Percentiles rank a stretch among this genome's conserved stretches.
Conservation (phyloP, 1,139 yeast genomes). For the Blastobotrys buckinghamii region DNA sequence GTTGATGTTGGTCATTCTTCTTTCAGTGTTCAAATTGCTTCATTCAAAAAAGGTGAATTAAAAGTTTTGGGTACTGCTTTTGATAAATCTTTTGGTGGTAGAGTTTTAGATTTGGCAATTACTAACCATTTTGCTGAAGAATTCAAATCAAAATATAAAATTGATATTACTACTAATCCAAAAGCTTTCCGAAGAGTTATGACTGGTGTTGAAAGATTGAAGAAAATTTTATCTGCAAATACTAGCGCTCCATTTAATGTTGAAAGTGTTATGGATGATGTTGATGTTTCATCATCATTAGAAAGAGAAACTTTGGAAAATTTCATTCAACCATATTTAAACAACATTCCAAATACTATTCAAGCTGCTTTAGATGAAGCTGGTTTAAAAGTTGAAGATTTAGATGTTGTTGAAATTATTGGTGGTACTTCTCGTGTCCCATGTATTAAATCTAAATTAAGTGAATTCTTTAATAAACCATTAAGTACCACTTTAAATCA, state of each 20-base stretch:
- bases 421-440: slow-evolving; percentile 99
- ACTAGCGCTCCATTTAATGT: slow-evolving; percentile 89
- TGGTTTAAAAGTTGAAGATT: slow-evolving; percentile 60
- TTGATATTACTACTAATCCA: slow-evolving; percentile 83
- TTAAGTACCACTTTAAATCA: slow-evolving; percentile 95
- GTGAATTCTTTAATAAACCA: slow-evolving; percentile 78
- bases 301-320: slow-evolving; percentile 92
- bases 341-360: slow-evolving; percentile 69
- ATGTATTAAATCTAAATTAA: slow-evolving; percentile 71
- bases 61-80: slow-evolving; percentile 87
- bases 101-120: slow-evolving; percentile 90
- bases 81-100: slow-evolving; percentile 97
- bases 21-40: slow-evolving; percentile 83
- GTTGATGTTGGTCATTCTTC: slow-evolving; percentile 97
- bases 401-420: slow-evolving; percentile 88
- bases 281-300: slow-evolving; percentile 87
- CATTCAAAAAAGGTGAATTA: slow-evolving; percentile 94
- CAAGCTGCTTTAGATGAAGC: slow-evolving; percentile 80
- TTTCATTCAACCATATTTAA: slow-evolving; percentile 74
- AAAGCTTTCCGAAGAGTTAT: slow-evolving; percentile 94
- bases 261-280: slow-evolving; percentile 95
- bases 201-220: slow-evolving; percentile 85
- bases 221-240: slow-evolving; percentile 96
- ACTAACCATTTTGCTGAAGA: slow-evolving; percentile 93
- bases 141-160: slow-evolving; percentile 86